Evolutionary conservation across 192 early-diverging fungal species (phyloP).

Genomic region (Coemansia biformis): DNA sequence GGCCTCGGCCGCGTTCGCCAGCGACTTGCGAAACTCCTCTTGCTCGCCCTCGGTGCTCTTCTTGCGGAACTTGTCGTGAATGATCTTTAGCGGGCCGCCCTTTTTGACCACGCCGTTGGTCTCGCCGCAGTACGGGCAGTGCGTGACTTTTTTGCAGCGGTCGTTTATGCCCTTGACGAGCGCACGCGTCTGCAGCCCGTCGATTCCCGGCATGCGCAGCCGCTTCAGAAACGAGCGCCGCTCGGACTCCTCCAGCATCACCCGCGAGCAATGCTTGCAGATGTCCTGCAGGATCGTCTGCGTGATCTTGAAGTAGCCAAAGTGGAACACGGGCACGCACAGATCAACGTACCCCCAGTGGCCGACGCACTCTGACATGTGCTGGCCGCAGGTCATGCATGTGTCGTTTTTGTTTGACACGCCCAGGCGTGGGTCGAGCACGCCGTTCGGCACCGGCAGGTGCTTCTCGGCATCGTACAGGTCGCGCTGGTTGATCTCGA

Average conservation of each 20-base stretch:
- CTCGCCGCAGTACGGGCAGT: slow-evolving; percentile 76
- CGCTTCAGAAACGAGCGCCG: slow-evolving; percentile 64
- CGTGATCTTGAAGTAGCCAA: slow-evolving; percentile 92
- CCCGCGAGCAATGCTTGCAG: slow-evolving; percentile 90
- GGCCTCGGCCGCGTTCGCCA: slow-evolving; percentile 64
- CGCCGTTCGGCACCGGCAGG: slow-evolving; percentile 77
- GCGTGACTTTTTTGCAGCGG: slow-evolving; percentile 78
- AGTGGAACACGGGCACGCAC: slow-evolving; percentile 93
- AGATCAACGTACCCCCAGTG: slow-evolving; percentile 95
- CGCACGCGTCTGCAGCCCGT: slow-evolving; percentile 70
- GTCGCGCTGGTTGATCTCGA: slow-evolving; percentile 88
- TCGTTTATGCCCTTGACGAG: slow-evolving; percentile 80
- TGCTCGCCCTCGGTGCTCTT: slow-evolving; percentile 76
- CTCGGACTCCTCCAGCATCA: slow-evolving; percentile 78
- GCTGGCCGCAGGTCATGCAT: slow-evolving; percentile 89
- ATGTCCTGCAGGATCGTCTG: slow-evolving; percentile 90
- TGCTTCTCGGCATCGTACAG: slow-evolving; percentile 67
- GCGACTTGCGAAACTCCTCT: slow-evolving; percentile 65
- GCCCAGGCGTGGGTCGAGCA: slow-evolving; percentile 85
- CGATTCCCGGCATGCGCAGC: slow-evolving; percentile 71
- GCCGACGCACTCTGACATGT: slow-evolving; percentile 86
- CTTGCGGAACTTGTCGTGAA: slow-evolving; percentile 89
- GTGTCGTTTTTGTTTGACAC: slow-evolving; percentile 73
- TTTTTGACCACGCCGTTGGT: slow-evolving; percentile 92
- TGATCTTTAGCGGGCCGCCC: slow-evolving; percentile 87